phyloP scores from a whole-genome alignment of 805 yeast genomes.

The Allodekkera sacchari region DNA sequence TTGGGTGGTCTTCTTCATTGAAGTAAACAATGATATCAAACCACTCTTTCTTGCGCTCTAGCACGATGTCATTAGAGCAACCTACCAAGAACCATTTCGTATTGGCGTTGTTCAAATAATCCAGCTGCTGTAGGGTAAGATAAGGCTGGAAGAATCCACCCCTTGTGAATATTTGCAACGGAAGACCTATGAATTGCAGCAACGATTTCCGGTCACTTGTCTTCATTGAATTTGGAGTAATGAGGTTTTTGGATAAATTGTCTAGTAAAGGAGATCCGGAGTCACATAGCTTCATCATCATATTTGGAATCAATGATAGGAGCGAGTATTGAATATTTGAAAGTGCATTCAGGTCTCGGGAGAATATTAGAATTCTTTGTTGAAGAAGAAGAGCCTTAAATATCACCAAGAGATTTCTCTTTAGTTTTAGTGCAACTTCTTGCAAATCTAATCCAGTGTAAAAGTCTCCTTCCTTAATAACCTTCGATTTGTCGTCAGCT shows the following conservation, averaged over 20 bases:
- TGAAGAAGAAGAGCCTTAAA: conserved; percentile 76
- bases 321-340: conserved; percentile 80
- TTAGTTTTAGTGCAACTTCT: conserved; percentile 51
- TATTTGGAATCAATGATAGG: conserved; percentile 74
- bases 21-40: conserved; percentile 71
- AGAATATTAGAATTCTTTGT: conserved; percentile 63
- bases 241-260: conserved; percentile 40
- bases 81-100: conserved; percentile 71
- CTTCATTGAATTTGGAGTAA: conserved; percentile 57
- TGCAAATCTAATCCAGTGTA: conserved; percentile 70
- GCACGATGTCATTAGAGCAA: conserved; percentile 74
- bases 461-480: conserved; percentile 46
- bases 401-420: conserved; percentile 50
- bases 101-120: conserved; percentile 50
- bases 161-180: conserved; percentile 74
- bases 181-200: conserved; percentile 76
- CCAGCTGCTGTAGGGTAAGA: conserved; percentile 86
- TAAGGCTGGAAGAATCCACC: conserved; percentile 91
- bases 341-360: conserved; percentile 69
- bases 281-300: conserved; percentile 62
- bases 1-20: conserved; percentile 29
- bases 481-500: conserved; percentile 9
- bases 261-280: conserved; percentile 69
- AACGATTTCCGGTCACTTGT: conserved; percentile 75
- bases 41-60: conserved; percentile 50